Percentiles rank a stretch among this genome's conserved stretches.
Conservation (phyloP, 2,329 filamentous ascomycete species). For the Emergomyces pasteurianus region DNA sequence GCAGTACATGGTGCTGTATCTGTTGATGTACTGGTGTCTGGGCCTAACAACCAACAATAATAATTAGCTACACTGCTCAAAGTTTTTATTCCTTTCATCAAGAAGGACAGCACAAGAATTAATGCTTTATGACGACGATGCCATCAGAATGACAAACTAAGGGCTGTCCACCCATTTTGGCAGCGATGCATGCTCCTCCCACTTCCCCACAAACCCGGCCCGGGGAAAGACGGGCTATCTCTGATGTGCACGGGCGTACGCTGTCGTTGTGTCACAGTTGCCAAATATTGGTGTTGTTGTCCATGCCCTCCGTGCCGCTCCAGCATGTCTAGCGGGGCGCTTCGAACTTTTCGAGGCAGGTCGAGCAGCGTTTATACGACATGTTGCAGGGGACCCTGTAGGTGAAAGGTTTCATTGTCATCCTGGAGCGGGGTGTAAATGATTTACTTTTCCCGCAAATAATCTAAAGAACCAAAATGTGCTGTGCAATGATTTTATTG, state of each 20-base stretch:
- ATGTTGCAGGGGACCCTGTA: background rate
- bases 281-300: too few relatives aligned
- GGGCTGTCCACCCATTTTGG: background rate
- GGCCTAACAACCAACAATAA: background rate
- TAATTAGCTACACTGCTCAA: too few relatives aligned
- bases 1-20: background rate
- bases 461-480: background rate
- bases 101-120: background rate
- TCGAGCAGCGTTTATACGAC: background rate
- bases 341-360: background rate
- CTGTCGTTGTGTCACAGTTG: background rate
- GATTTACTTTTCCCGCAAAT: background rate
- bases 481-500: background rate
- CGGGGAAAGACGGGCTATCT: background rate
- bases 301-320: background rate
- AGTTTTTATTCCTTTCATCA: background rate
- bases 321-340: background rate
- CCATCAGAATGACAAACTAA: background rate
- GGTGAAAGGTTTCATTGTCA: background rate
- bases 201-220: background rate
- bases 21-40: background rate
- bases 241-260: background rate
- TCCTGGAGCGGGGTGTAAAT: background rate
- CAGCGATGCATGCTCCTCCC: background rate
- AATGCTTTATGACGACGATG: background rate